Percentiles rank a stretch among this genome's conserved stretches.
Conservation (phyloP, 176 grass and related monocot species). For the Puccinellia tenuiflora region DNA sequence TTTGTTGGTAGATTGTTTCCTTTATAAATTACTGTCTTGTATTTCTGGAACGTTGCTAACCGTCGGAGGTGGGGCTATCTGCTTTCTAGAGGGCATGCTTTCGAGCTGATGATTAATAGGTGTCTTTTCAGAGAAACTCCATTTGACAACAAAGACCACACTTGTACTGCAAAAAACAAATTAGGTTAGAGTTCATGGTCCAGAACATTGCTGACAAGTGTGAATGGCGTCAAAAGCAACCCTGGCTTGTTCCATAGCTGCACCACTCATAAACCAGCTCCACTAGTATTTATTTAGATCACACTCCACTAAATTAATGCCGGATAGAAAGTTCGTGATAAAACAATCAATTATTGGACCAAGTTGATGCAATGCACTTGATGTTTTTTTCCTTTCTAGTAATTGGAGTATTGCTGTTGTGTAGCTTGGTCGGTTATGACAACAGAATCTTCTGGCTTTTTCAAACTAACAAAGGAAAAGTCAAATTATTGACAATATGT, state of each 20-base stretch:
- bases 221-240: not conserved
- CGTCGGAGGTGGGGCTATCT: conserved; percentile 31
- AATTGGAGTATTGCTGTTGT: not conserved
- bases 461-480: not conserved
- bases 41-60: conserved; percentile 35
- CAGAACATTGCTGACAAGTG: conserved; percentile 30
- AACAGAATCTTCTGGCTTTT: not conserved
- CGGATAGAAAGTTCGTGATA: conserved; percentile 14
- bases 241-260: not conserved
- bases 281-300: conserved; percentile 35
- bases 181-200: conserved; percentile 10
- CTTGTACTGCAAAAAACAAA: conserved; percentile 15
- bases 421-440: conserved; percentile 5
- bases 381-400: not conserved
- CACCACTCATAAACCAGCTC: conserved; percentile 28
- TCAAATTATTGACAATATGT: not conserved
- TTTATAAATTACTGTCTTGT: not conserved
- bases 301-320: conserved; percentile 28
- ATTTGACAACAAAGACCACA: not conserved
- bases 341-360: conserved; percentile 28
- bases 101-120: conserved; percentile 22
- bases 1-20: not conserved
- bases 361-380: not conserved
- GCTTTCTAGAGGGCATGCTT: conserved; percentile 20
- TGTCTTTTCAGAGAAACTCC: not conserved